A percentile compares a stretch with the other conserved stretches of the same genome.
Evolutionary conservation across 2,329 filamentous ascomycete genomes (phyloP).

Genomic region (Helicocarpus griseus): DNA sequence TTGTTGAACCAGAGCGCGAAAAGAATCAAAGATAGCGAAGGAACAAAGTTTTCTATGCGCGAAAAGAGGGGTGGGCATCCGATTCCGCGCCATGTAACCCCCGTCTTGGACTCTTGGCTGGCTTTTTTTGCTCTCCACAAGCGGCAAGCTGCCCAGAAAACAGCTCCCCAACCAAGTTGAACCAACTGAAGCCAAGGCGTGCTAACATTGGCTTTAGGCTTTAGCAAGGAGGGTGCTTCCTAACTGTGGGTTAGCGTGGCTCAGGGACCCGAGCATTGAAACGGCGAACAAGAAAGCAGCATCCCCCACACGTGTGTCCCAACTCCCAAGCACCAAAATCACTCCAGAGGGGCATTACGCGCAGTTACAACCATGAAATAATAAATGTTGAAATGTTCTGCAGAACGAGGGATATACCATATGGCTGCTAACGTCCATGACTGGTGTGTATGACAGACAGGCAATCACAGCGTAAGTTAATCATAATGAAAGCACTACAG

Average conservation of each 20-base stretch:
- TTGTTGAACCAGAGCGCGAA: background rate
- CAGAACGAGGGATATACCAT: too few species aligned
- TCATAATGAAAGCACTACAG: too few species aligned
- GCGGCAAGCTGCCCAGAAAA: too few species aligned
- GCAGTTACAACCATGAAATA: too few species aligned
- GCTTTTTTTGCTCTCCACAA: background rate
- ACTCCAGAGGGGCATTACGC: background rate
- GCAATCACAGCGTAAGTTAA: too few species aligned
- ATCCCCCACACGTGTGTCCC: background rate
- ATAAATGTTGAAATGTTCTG: too few species aligned
- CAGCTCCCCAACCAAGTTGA: too few species aligned
- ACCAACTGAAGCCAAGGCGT: background rate
- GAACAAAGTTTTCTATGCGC: background rate
- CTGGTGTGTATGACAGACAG: too few species aligned
- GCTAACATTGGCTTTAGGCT: background rate
- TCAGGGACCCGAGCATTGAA: background rate
- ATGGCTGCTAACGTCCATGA: too few species aligned
- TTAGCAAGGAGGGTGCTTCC: background rate
- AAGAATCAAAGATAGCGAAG: background rate
- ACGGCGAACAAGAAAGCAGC: conserved; percentile 1
- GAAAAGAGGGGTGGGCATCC: too few species aligned
- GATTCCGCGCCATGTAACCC: background rate
- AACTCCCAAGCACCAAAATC: background rate
- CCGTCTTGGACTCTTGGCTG: background rate
- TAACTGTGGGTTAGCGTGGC: too few species aligned